These are phyloP conservation scores for Echites panduratus DNA, from an alignment of 257 asterid species.

Conservation along the genomic window DNA sequence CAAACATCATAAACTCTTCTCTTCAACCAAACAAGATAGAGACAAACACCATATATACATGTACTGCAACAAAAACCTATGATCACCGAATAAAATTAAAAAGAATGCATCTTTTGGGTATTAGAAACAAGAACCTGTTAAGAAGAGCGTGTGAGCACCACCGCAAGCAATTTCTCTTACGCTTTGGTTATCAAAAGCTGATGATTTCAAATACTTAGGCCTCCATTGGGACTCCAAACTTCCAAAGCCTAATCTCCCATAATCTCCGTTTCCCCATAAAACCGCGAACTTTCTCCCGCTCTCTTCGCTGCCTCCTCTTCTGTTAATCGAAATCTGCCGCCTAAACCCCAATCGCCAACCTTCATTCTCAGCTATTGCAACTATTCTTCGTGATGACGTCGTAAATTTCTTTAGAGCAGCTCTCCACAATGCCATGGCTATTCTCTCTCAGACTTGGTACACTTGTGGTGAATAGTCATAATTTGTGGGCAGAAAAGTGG, in stretches of 20 bases:
- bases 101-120: not conserved
- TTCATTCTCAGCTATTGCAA: not conserved
- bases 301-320: constrained; percentile 20
- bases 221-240: constrained; percentile 72
- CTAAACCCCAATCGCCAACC: constrained; percentile 23
- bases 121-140: constrained; percentile 47
- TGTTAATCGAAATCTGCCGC: constrained; percentile 35
- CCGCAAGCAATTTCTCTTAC: constrained; percentile 80
- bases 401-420: not conserved
- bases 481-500: not conserved
- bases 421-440: not conserved
- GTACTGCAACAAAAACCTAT: not conserved
- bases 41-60: not conserved
- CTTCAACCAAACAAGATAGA: not conserved
- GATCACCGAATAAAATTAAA: not conserved
- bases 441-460: not conserved
- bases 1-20: not conserved
- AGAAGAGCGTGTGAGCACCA: constrained; percentile 95
- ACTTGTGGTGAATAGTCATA: not conserved
- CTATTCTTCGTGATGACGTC: not conserved
- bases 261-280: constrained; percentile 96
- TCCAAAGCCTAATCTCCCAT: constrained; percentile 89
- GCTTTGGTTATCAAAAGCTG: constrained; percentile 59
- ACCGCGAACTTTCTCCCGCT: constrained; percentile 61
- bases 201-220: constrained; percentile 49